Evolutionary conservation across 2,329 filamentous ascomycete species (phyloP).

Genomic region (Chalara sp.): DNA sequence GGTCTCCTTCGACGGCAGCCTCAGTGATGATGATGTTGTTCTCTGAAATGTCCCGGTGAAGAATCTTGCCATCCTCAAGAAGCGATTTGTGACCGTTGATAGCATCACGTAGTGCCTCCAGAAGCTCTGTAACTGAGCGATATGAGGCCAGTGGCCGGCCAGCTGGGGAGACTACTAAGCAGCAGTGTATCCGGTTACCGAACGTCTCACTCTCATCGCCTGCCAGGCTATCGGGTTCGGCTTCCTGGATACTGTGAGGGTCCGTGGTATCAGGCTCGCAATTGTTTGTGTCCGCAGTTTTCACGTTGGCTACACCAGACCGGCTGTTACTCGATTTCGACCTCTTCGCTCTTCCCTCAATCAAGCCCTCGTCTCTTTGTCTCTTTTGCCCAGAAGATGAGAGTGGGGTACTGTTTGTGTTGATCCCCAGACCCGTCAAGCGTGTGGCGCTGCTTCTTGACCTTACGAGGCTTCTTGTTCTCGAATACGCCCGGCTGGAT

Average conservation of each 20-base stretch:
- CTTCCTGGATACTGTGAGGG: constrained; percentile 9
- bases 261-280: constrained; percentile 11
- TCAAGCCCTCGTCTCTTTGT: constrained; percentile 16
- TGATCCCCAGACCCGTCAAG: constrained; percentile 7
- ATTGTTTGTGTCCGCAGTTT: constrained; percentile 11
- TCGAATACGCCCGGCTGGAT: constrained; percentile 9
- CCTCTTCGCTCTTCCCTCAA: constrained; percentile 10
- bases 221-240: constrained; percentile 14
- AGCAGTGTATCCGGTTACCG: constrained; percentile 25
- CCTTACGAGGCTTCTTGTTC: constrained; percentile 11
- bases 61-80: constrained; percentile 26
- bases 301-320: constrained; percentile 2
- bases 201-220: constrained; percentile 18
- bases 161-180: constrained; percentile 26
- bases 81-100: constrained; percentile 31
- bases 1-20: constrained; percentile 1
- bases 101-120: constrained; percentile 29
- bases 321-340: constrained; percentile 14
- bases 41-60: constrained; percentile 30
- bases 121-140: constrained; percentile 24
- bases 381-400: constrained; percentile 6
- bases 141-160: constrained; percentile 25
- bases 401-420: constrained; percentile 3
- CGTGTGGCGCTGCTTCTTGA: constrained; percentile 16
- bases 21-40: constrained; percentile 31